A percentile compares a stretch with the other conserved stretches of the same genome.
phyloP scores from a whole-genome alignment of 2,329 filamentous ascomycete genomes.

The Chrysoporthe cubensis region DNA sequence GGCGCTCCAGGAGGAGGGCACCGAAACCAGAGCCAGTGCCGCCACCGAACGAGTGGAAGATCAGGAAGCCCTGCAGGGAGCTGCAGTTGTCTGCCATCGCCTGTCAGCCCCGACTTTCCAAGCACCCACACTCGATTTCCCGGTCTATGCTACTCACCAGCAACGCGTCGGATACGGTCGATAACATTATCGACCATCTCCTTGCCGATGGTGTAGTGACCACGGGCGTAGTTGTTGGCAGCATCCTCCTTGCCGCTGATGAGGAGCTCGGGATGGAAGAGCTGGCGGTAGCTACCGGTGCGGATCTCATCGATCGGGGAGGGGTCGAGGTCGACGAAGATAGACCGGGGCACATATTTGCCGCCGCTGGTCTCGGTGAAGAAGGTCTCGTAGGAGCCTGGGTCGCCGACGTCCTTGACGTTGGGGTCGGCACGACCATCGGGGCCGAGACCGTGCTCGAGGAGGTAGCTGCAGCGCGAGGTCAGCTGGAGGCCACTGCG shows the following conservation, averaged over 20 bases:
- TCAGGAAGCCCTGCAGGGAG: constrained; percentile 72
- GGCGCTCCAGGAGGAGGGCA: constrained; percentile 71
- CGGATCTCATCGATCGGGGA: constrained; percentile 77
- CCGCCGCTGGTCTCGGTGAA: constrained; percentile 73
- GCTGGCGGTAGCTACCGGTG: constrained; percentile 67
- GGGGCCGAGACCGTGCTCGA: constrained; percentile 70
- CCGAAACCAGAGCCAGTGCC: constrained; percentile 76
- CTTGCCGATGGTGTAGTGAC: constrained; percentile 78
- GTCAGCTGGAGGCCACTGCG: constrained; percentile 29
- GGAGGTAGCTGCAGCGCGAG: constrained; percentile 60
- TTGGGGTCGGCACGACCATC: constrained; percentile 69
- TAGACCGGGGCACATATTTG: constrained; percentile 73
- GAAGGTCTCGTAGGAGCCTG: constrained; percentile 72
- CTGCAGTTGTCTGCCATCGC: constrained; percentile 66
- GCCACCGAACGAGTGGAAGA: constrained; percentile 77
- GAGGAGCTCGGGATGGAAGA: constrained; percentile 74
- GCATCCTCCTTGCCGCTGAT: constrained; percentile 78
- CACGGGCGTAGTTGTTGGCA: constrained; percentile 77
- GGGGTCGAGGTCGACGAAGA: constrained; percentile 75
- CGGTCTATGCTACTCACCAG: constrained; percentile 53
- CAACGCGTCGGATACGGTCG: constrained; percentile 70
- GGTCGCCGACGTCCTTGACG: constrained; percentile 61
- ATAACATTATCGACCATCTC: constrained; percentile 74
- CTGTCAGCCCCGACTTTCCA: constrained; percentile 29
- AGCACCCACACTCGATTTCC: neutral